phyloP scores from a whole-genome alignment of 2,329 filamentous ascomycete species.

The Boeremia lycopersici region DNA sequence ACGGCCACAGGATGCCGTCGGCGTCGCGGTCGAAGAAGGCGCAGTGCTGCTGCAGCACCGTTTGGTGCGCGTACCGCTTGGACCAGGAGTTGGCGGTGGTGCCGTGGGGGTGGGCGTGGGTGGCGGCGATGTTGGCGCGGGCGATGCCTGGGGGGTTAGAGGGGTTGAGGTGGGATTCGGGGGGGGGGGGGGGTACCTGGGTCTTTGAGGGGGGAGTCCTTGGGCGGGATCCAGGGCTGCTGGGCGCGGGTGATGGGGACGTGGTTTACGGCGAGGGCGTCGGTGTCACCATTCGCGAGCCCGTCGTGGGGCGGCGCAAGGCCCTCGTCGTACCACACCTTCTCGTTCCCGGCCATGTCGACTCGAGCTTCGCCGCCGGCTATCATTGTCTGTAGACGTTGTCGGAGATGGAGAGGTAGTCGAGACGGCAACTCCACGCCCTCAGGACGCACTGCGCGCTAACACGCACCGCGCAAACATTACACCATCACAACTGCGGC shows the following conservation, averaged over 20 bases:
- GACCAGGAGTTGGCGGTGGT: conserved; percentile 50
- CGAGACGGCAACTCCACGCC: background rate
- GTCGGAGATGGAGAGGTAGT: too few species aligned
- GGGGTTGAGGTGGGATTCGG: background rate
- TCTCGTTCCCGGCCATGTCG: background rate
- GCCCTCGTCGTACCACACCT: conserved; percentile 7
- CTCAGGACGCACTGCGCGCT: background rate
- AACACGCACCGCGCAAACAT: background rate
- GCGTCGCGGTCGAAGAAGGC: conserved; percentile 59
- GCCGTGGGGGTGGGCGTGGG: conserved; percentile 49
- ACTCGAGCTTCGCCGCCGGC: background rate
- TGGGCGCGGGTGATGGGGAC: conserved; percentile 16
- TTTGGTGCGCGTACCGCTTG: conserved; percentile 48
- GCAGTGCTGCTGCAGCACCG: conserved; percentile 60
- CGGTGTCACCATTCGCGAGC: background rate
- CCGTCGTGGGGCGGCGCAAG: conserved; percentile 1
- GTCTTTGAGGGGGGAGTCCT: conserved; percentile 14
- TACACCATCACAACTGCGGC: background rate
- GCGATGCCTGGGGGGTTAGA: conserved; percentile 41
- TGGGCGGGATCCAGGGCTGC: conserved; percentile 13
- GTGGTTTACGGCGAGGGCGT: conserved; percentile 10
- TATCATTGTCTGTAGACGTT: too few species aligned
- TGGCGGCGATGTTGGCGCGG: conserved; percentile 51
- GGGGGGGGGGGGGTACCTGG: background rate
- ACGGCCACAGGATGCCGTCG: conserved; percentile 61